Evolutionary conservation across 805 yeast species (phyloP), one percentile per base, ranked within the genome.

Genomic region (Candida coleopterorum): DNA sequence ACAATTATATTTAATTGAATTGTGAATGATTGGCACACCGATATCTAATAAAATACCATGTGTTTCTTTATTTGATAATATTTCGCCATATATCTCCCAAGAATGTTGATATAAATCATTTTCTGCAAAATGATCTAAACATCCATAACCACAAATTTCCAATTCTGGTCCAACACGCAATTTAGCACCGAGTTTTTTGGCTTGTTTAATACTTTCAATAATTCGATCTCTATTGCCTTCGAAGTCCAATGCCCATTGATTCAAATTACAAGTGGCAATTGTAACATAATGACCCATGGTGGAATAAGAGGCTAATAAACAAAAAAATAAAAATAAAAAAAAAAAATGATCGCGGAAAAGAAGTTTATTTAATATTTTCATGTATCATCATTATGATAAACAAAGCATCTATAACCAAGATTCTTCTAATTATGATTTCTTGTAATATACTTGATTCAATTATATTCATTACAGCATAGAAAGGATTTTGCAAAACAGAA

Each of bases 241-340:
- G 58, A 87, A 93, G 58, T 93, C 99, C 37, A 93, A 70, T 0
- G 98, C 96, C 99, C 99, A 93, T 73, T 93, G 99, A 64, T 93
- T 93, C 45, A 93, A 71, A 50, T 89, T 87, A 62, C 97, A 90
- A 1, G 97, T 89, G 1, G 97, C 89, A 25, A 90, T 67, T 0
- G 97, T 90, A 32, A 89, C 79, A 39, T 83, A 72, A 37, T 86
- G 93, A 1, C 94, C 89, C 96, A 89, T 89, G 10, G 7, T 12
- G 7, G 14, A 12, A 25, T 9, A 25, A n/a, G n/a, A n/a, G n/a
- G n/a, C n/a, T n/a, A 10, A 12, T 25, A 7, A 25, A 12, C 7
- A 25, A 27, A 15, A 27, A 27, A 6, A 15, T 24, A 8, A 12
- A 24, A 7, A 24, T 5, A 10, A 24, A 24, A 8, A 10, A 24